Base-by-base conservation (phyloP, 2,329 filamentous ascomycete species). In the Pyrenophora teres region DNA sequence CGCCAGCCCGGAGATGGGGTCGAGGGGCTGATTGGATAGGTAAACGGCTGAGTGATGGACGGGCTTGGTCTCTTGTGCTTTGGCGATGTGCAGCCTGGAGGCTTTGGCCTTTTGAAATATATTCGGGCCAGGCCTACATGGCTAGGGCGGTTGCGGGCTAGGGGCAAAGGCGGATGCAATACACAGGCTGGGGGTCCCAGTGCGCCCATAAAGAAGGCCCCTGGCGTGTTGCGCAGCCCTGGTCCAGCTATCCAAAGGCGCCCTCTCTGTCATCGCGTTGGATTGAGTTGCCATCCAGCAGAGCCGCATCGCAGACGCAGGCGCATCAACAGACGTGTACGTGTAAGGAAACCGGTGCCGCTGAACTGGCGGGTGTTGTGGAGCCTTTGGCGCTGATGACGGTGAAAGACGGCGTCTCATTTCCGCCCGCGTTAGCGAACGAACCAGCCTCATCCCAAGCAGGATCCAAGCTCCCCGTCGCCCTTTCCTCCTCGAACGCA, bases 401-500 rank as follows among this genome's bases (percentile, higher is more conserved):
- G 60, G 58, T 64, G 53, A 61, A 64, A 64, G 60, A 59, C 63
- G 65, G 63, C 60, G 60, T 63, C 67, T 71, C 68, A 71, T 71
- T 71, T 71, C 68, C 67, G 63, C 58, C 64, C 63, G 63, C 59
- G 46, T 70, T 69, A 68, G 66, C 65, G 67, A 64, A 67, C 65
- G 67, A 64, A 67, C 68, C 67, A 69, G 65, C 67, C 67, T 69
- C 67, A 68, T 65, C 62, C 57, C 64, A 60, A 67, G 63, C 60
- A 59, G 60, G 57, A 63, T 61, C 64, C 52, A 52, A 65, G 63
- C 65, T 64, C 50, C 45, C 45, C 39, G 23, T 49, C 40, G 50
- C 54, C 59, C 58, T 67, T 60, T 60, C 62, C 55, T 52, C 62
- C 56, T 60, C 52, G 46, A 40, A 47, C 57, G 50, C 55, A 57